Conservation (phyloP, 2,329 filamentous ascomycete species). For the Fusarium coffeatum region DNA sequence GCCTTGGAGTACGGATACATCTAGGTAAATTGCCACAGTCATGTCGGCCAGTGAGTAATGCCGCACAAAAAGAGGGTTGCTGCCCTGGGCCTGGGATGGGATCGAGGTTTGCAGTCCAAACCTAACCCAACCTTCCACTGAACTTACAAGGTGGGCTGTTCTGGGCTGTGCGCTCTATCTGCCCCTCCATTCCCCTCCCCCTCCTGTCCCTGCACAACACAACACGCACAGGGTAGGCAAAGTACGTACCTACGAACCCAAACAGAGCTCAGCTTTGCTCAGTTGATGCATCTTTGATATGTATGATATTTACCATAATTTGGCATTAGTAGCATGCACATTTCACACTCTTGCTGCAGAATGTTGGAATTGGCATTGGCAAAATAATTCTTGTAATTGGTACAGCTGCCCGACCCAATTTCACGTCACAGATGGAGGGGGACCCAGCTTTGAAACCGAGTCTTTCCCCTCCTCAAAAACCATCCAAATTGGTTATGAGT, state of each 20-base stretch:
- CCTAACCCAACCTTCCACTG: conserved; percentile 9
- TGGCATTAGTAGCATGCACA: neutral
- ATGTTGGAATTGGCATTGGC: neutral
- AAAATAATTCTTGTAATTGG: neutral
- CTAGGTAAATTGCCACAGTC: conserved; percentile 28
- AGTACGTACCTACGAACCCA: neutral
- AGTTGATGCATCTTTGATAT: neutral
- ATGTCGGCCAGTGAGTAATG: conserved; percentile 4
- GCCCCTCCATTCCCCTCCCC: conserved; percentile 27
- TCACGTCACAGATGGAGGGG: conserved; percentile 20
- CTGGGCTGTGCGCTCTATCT: neutral
- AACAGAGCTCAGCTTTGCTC: neutral
- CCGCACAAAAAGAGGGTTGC: conserved; percentile 44
- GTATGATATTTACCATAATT: neutral
- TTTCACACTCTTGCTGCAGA: neutral
- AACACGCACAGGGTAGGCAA: neutral
- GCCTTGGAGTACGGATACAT: neutral
- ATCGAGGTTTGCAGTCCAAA: neutral
- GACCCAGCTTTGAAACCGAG: conserved; percentile 30
- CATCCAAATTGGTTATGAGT: conserved; percentile 20
- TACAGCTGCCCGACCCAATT: neutral
- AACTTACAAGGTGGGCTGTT: conserved; percentile 3
- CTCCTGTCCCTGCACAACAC: conserved; percentile 1
- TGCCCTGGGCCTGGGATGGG: conserved; percentile 33
- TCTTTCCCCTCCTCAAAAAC: conserved; percentile 9